Evolutionary conservation across 2,329 filamentous ascomycete genomes (phyloP), one percentile per base, ranked within the genome.

Genomic region (Camillea tinctor): DNA sequence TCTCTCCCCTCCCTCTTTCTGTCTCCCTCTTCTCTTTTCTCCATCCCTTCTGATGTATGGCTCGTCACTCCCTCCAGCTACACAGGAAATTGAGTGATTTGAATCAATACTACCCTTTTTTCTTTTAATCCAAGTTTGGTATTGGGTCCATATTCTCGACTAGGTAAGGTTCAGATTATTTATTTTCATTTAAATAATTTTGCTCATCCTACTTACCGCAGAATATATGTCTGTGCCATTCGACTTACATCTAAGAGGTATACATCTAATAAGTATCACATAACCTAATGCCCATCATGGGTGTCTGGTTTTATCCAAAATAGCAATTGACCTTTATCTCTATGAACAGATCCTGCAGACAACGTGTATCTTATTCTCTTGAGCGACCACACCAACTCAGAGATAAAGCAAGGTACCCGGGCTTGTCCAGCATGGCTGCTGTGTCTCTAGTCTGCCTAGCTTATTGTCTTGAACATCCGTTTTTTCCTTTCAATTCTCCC

Each of bases 341-440:
- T 44, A 44, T 4, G 36, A 44, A 17, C 36, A 44, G 36, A 44
- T 44, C 15, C 36, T 44, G 36, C 36, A 44, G 36, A 44, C 26
- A 11, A 44, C 36, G 36, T 44, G 36, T 44, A n/a, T 44, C 13
- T n/a, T 13, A 21, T 23, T 30, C 9, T 50, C 22, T 50, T 19
- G 49, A 21, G 21, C 49, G 9, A 21, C 19, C 49, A 50, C 49
- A 50, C 49, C 49, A 44, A 21, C 49, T 21, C 49, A 54, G 40
- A 54, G 51, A 54, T 62, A 56, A 60, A 26, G 54, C 54, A 52
- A 61, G 63, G 60, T 60, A 63, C 57, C 59, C 52, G 50, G 52
- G 55, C 58, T n/a, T 53, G 54, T 20, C 54, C 48, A 52, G 21
- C 55, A 22, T 24, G 8, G 23, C 52, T 52, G 56, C 52, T 58